These are phyloP conservation scores for Saccharum spontaneum DNA, from an alignment of 176 grass and related monocot genomes.

Conservation along the genomic window DNA sequence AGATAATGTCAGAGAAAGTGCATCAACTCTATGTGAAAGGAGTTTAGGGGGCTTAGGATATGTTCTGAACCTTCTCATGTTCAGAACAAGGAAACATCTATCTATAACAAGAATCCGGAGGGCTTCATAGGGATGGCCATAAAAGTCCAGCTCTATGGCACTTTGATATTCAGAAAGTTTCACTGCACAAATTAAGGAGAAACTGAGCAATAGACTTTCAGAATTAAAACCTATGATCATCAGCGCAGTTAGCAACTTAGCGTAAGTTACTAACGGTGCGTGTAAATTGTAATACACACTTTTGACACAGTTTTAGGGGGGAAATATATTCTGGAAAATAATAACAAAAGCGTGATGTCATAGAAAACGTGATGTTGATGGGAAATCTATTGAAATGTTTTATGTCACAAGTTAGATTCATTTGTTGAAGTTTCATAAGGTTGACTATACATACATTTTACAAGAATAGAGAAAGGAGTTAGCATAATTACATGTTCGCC, in stretches of 20 bases:
- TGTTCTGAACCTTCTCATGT: conserved; percentile 39
- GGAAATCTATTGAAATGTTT: neutral
- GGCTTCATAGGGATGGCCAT: conserved; percentile 40
- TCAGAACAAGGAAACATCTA: conserved; percentile 47
- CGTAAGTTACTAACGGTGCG: neutral
- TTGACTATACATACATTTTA: neutral
- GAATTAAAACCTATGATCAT: neutral
- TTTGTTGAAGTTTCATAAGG: neutral
- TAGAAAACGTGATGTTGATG: neutral
- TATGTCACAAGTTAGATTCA: neutral
- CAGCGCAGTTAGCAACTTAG: neutral
- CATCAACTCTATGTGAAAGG: neutral
- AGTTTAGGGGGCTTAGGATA: neutral
- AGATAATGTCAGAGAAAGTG: neutral
- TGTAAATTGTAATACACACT: neutral
- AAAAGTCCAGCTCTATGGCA: conserved; percentile 13
- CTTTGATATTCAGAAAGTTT: conserved; percentile 17
- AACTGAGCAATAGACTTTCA: neutral
- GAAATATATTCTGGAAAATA: neutral
- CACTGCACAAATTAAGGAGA: conserved; percentile 18
- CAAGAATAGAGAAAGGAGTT: neutral
- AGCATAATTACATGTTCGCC: neutral
- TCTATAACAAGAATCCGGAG: conserved; percentile 34
- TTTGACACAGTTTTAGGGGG: neutral
- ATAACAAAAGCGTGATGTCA: neutral